Evolutionary conservation across 208 protist species (phyloP).

Genomic region (Acanthamoeba lugdunensis): DNA sequence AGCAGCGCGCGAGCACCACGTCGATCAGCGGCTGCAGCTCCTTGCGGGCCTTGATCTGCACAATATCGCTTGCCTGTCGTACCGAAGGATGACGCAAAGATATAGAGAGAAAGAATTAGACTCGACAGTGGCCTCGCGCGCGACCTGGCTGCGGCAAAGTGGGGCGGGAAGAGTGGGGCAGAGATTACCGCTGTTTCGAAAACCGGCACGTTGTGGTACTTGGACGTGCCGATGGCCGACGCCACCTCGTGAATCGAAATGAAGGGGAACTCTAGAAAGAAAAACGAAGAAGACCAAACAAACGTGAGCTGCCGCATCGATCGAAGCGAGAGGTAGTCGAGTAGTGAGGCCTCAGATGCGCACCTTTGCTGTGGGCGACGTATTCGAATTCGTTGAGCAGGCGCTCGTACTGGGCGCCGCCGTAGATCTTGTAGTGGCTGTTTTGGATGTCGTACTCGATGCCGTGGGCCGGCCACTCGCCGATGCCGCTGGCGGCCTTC

Average conservation of each 20-base stretch:
- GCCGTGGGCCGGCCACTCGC: constrained; percentile 77
- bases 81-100: constrained; percentile 38
- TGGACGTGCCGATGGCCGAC: constrained; percentile 81
- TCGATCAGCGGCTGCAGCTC: constrained; percentile 82
- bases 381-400: constrained; percentile 85
- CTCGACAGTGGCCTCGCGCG: not conserved
- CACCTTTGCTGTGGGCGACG: constrained; percentile 79
- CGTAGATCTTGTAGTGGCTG: constrained; percentile 80
- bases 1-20: constrained; percentile 74
- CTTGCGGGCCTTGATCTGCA: constrained; percentile 74
- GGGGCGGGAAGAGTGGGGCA: not conserved
- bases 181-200: constrained; percentile 79
- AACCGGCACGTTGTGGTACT: constrained; percentile 82
- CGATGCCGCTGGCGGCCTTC: constrained; percentile 61
- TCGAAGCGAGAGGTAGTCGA: not conserved
- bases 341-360: not conserved
- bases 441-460: constrained; percentile 83
- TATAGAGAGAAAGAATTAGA: not conserved
- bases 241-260: constrained; percentile 85
- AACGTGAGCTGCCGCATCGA: not conserved
- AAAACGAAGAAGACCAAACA: not conserved
- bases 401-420: constrained; percentile 84
- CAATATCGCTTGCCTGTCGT: constrained; percentile 73
- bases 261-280: constrained; percentile 80
- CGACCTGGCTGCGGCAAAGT: not conserved